A percentile compares a stretch with the other conserved stretches of the same genome.
phyloP scores from a whole-genome alignment of 495 filamentous ascomycete genomes.

The Talaromyces borbonicus region DNA sequence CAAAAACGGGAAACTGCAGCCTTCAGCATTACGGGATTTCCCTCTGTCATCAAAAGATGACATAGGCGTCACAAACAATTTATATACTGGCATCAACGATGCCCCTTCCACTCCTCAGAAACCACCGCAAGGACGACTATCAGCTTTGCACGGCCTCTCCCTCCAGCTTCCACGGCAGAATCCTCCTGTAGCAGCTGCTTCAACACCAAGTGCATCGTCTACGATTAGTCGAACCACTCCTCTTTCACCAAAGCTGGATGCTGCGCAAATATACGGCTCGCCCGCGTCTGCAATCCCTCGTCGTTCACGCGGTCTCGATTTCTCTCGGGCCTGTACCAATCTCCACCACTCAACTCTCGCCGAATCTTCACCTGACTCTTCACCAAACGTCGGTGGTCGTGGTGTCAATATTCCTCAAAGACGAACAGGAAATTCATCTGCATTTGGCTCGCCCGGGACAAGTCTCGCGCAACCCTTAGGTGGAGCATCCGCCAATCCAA shows the following conservation, averaged over 20 bases:
- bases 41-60: slow-evolving; percentile 65
- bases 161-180: slow-evolving; percentile 53
- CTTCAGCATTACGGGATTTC: slow-evolving; percentile 21
- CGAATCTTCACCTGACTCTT: slow-evolving; percentile 87
- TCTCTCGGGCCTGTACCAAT: slow-evolving; percentile 87
- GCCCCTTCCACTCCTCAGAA: slow-evolving; percentile 43
- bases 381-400: slow-evolving; percentile 71
- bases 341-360: slow-evolving; percentile 93
- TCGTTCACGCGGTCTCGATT: slow-evolving; percentile 79
- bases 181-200: slow-evolving; percentile 37
- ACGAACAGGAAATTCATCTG: slow-evolving; percentile 28
- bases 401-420: slow-evolving; percentile 68
- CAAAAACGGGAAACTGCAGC: slow-evolving; percentile 19
- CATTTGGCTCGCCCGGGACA: slow-evolving; percentile 35
- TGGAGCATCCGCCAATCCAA: slow-evolving; percentile 48
- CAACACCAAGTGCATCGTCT: slow-evolving; percentile 41
- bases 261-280: slow-evolving; percentile 72
- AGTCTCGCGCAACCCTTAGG: slow-evolving; percentile 29
- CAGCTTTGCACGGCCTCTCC: slow-evolving; percentile 51
- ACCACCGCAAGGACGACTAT: slow-evolving; percentile 48
- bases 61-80: slow-evolving; percentile 37
- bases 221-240: slow-evolving; percentile 56
- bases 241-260: slow-evolving; percentile 77
- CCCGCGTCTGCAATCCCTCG: slow-evolving; percentile 76
- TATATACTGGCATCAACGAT: slow-evolving; percentile 21